Conservation (phyloP, 768 basidiomycete genomes). For the Russula olivacea region DNA sequence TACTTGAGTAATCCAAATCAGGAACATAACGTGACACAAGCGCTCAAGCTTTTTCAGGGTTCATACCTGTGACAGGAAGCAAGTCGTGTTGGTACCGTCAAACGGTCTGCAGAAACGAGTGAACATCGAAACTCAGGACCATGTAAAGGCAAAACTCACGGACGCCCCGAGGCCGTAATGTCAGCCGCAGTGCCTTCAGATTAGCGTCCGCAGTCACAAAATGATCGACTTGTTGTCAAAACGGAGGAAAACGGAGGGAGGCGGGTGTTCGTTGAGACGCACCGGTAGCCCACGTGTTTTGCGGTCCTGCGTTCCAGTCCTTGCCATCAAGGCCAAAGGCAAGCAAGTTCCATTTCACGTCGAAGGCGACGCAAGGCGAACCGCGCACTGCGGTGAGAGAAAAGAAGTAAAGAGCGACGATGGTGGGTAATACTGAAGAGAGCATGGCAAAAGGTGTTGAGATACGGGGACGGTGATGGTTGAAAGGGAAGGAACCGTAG, state of each 20-base stretch:
- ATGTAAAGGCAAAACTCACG: conserved; percentile 45
- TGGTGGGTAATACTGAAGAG: conserved; percentile 32
- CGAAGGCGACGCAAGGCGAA: conserved; percentile 71
- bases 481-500: not conserved
- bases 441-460: conserved; percentile 32
- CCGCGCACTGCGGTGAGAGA: conserved; percentile 35
- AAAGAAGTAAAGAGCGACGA: conserved; percentile 49
- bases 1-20: conserved; percentile 42
- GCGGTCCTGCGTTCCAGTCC: conserved; percentile 76
- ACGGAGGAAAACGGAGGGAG: not conserved
- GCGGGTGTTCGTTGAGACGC: conserved; percentile 16
- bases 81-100: conserved; percentile 54
- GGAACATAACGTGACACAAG: not conserved
- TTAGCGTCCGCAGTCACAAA: not conserved
- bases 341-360: conserved; percentile 74
- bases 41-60: not conserved
- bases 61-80: conserved; percentile 64
- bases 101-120: conserved; percentile 46
- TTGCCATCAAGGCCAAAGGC: conserved; percentile 80
- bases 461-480: not conserved
- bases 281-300: conserved; percentile 61
- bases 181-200: conserved; percentile 49
- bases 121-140: not conserved
- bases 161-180: conserved; percentile 68
- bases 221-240: not conserved